Evolutionary conservation across 768 basidiomycete genomes (phyloP), one percentile per base, ranked within the genome.

Genomic region (Xerocomellus intermedius): DNA sequence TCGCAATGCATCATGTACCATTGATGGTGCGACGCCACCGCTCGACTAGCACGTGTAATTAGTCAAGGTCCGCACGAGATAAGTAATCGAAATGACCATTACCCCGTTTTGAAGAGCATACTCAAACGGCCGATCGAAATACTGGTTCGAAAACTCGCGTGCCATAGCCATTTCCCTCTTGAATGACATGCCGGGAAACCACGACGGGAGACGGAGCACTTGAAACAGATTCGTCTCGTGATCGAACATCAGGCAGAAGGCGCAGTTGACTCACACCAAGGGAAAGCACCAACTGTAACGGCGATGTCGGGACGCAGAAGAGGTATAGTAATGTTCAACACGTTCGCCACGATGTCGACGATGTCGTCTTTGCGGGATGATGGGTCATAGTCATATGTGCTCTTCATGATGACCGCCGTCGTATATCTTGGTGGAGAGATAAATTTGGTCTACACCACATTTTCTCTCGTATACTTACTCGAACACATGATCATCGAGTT

Each of bases 201-300:
- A 58, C 8, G 50, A 45, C 2, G 50, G 48, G 16, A 55, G 49
- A 33, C 21, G 8, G 8, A 54, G 47, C 8, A 60, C 57, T 59
- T 4, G 8, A 2, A 26, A 17, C n/a, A 28, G 5, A 22, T 26
- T 37, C 6, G 14, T 35, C 1, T 17, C 7, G 1, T 19, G 3
- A n/a, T n/a, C n/a, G n/a, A n/a, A n/a, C n/a, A n/a, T n/a, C n/a
- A 13, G 26, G 8, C 3, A 13, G 8, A 0, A 28, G 21, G 13
- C 10, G 7, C 0, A 7, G 45, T 19, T 0, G 2, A 42, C 58
- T 37, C 44, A 52, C 59, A 8, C 17, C 44, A 13, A 13, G 52
- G 58, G n/a, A 55, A 33, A 2, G 38, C 42, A 0, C 24, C 42
- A 10, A 21, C 12, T 1, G 37, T 10, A 3, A 61, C n/a, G 0